phyloP scores from a whole-genome alignment of 257 asterid species.

The Solanum stenotomum region DNA sequence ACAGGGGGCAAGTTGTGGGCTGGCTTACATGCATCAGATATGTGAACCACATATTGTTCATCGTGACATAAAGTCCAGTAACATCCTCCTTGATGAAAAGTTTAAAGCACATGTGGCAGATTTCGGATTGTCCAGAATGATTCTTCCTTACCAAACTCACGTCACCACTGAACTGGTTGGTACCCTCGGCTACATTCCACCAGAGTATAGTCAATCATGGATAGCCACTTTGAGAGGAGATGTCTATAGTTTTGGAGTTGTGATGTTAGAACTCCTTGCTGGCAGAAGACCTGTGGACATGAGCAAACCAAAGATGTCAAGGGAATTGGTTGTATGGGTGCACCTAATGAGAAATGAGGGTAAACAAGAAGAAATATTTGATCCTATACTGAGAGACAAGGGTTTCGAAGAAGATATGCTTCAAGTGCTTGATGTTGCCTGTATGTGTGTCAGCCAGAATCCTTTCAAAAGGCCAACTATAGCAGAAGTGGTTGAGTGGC shows the following conservation, averaged over 20 bases:
- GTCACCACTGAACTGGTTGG: constrained; percentile 96
- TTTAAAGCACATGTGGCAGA: constrained; percentile 93
- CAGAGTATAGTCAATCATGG: constrained; percentile 96
- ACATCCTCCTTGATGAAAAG: constrained; percentile 78
- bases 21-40: constrained; percentile 88
- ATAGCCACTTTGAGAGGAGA: constrained; percentile 94
- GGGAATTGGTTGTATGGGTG: constrained; percentile 78
- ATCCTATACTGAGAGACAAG: constrained; percentile 55
- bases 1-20: constrained; percentile 69
- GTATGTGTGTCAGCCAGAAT: constrained; percentile 74
- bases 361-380: constrained; percentile 65
- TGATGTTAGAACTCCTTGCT: constrained; percentile 74
- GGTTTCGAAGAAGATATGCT: constrained; percentile 80
- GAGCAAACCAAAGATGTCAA: constrained; percentile 63
- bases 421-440: constrained; percentile 69
- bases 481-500: constrained; percentile 71
- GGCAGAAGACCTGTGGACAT: constrained; percentile 87
- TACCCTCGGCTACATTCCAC: constrained; percentile 93
- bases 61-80: constrained; percentile 90
- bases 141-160: constrained; percentile 81
- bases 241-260: constrained; percentile 87
- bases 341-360: constrained; percentile 68
- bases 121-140: constrained; percentile 81
- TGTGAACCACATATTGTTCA: constrained; percentile 96
- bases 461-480: constrained; percentile 84